Conservation (phyloP, 1,139 yeast genomes). For the Casaregolazyma lundiana region DNA sequence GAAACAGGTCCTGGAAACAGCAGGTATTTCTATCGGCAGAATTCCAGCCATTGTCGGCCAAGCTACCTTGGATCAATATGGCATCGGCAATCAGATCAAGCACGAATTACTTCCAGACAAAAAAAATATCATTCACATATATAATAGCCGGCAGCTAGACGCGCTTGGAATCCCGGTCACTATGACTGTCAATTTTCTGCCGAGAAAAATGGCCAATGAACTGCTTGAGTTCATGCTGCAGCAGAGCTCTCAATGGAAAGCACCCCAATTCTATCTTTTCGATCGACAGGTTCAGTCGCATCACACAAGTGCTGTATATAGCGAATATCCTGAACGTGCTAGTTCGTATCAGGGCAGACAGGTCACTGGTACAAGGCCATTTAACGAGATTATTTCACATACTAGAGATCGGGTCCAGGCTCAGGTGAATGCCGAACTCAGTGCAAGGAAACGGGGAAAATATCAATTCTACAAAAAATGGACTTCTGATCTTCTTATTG, state of each 20-base stretch:
- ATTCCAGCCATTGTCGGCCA: background rate
- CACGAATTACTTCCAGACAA: constrained; percentile 17
- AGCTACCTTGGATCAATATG: background rate
- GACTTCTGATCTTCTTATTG: constrained; percentile 51
- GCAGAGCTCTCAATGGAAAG: constrained; percentile 40
- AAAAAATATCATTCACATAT: constrained; percentile 24
- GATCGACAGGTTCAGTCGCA: constrained; percentile 55
- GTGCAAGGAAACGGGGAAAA: constrained; percentile 29
- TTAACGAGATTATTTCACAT: constrained; percentile 38
- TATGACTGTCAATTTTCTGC: constrained; percentile 48
- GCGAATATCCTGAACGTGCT: constrained; percentile 29
- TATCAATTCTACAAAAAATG: constrained; percentile 40
- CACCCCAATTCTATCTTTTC: constrained; percentile 48
- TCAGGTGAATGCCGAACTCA: constrained; percentile 39
- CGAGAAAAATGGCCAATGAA: constrained; percentile 43
- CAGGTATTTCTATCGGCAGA: constrained; percentile 19
- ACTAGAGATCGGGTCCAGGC: constrained; percentile 43
- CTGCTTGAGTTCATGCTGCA: constrained; percentile 41
- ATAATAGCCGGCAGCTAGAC: constrained; percentile 36
- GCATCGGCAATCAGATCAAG: constrained; percentile 19
- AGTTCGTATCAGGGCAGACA: constrained; percentile 41
- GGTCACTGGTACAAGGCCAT: constrained; percentile 28
- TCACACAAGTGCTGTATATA: constrained; percentile 44
- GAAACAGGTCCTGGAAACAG: constrained; percentile 23
- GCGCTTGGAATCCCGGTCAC: constrained; percentile 45